Evolutionary conservation across 352 stramenopile genomes (phyloP).

Genomic region (Discostella stelligera): DNA sequence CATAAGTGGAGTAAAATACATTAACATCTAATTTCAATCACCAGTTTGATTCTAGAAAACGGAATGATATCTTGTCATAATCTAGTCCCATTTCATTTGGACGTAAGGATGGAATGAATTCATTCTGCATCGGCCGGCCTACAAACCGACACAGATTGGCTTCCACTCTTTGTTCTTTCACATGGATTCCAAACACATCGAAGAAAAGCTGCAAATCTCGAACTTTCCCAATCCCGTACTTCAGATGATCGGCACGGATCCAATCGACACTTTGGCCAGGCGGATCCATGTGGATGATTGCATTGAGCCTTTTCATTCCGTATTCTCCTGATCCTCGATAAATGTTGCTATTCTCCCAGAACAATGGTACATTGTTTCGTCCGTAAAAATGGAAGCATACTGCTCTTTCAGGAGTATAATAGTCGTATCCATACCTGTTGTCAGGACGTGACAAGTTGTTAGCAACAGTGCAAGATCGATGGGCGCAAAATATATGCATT

Average conservation of each 20-base stretch:
- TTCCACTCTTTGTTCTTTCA: conserved; percentile 63
- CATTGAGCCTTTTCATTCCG: conserved; percentile 72
- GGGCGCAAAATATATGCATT: not conserved
- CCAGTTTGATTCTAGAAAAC: conserved; percentile 13
- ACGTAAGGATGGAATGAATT: conserved; percentile 54
- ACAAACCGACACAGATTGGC: conserved; percentile 76
- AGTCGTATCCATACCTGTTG: conserved; percentile 44
- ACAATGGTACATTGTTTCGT: conserved; percentile 49
- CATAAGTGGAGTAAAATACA: not conserved
- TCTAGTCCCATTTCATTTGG: conserved; percentile 68
- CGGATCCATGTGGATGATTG: conserved; percentile 63
- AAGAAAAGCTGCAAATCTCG: conserved; percentile 69
- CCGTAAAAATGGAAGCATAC: conserved; percentile 84
- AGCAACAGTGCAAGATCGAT: not conserved
- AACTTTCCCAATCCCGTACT: conserved; percentile 69
- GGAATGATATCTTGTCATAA: conserved; percentile 49
- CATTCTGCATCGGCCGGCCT: conserved; percentile 60
- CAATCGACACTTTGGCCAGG: conserved; percentile 17
- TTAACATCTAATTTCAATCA: not conserved
- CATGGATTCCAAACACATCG: conserved; percentile 75
- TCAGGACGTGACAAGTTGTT: not conserved
- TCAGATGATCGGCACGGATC: conserved; percentile 47
- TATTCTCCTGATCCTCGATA: conserved; percentile 56
- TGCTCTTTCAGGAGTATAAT: conserved; percentile 70
- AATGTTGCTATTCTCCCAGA: conserved; percentile 55